Percentiles rank a stretch among this genome's conserved stretches.
Evolutionary conservation across 768 basidiomycete species (phyloP).

Genomic region (Xerocomus brunneocitrinus): DNA sequence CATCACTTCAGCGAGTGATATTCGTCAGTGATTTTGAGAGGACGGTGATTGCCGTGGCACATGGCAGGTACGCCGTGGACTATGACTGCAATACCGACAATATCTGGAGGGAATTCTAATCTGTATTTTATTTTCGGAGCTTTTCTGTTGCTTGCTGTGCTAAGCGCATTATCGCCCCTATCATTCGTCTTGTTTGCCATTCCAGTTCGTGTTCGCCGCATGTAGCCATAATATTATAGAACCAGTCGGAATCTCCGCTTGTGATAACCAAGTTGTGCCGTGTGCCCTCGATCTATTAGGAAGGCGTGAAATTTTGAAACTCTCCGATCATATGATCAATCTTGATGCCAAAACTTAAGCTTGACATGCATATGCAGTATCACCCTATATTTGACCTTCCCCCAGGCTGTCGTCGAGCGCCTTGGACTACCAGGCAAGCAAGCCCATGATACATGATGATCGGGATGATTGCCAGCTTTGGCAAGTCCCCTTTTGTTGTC

Average conservation of each 20-base stretch:
- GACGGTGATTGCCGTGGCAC: constrained; percentile 39
- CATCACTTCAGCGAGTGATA: constrained; percentile 46
- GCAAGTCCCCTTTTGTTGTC: background rate
- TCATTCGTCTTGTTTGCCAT: constrained; percentile 5
- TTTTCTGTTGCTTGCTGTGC: constrained; percentile 1
- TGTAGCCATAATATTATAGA: constrained; percentile 15
- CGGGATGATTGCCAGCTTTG: too few relatives aligned
- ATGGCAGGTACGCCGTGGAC: constrained; percentile 28
- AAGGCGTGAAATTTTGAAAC: background rate
- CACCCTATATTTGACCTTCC: constrained; percentile 15
- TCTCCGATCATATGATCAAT: constrained; percentile 4
- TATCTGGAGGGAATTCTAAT: constrained; percentile 32
- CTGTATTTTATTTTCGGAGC: constrained; percentile 10
- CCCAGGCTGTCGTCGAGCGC: too few relatives aligned
- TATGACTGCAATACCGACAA: constrained; percentile 21
- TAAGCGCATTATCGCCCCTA: constrained; percentile 3
- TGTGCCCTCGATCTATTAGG: background rate
- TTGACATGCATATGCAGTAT: constrained; percentile 13
- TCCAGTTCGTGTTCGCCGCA: constrained; percentile 12
- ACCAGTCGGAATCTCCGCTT: constrained; percentile 5
- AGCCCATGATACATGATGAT: too few relatives aligned
- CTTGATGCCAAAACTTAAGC: constrained; percentile 19
- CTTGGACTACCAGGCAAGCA: too few relatives aligned
- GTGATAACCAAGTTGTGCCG: constrained; percentile 1
- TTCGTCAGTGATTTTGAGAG: constrained; percentile 63